Percentiles rank a stretch among this genome's conserved stretches.
Conservation (phyloP, 2,329 filamentous ascomycete species). For the Exophiala viscosa region DNA sequence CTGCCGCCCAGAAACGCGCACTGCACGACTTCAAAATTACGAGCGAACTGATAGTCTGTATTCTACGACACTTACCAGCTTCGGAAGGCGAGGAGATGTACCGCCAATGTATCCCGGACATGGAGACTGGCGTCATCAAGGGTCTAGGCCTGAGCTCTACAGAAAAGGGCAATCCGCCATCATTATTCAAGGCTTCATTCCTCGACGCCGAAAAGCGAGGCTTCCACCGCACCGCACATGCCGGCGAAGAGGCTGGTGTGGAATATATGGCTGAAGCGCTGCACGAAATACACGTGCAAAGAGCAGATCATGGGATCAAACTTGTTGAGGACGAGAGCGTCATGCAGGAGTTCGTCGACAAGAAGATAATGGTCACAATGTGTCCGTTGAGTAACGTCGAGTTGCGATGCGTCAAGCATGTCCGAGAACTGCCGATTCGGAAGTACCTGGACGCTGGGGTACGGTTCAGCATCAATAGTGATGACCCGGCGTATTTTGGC, state of each 20-base stretch:
- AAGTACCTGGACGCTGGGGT: conserved; percentile 62
- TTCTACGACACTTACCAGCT: conserved; percentile 51
- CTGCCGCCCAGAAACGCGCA: conserved; percentile 58
- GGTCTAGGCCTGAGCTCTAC: conserved; percentile 68
- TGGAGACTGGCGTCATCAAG: conserved; percentile 51
- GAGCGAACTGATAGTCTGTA: conserved; percentile 66
- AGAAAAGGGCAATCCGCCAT: conserved; percentile 53
- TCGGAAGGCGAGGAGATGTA: conserved; percentile 21
- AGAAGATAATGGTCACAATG: conserved; percentile 62
- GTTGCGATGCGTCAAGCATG: conserved; percentile 52
- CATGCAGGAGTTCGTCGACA: conserved; percentile 54
- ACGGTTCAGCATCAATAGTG: conserved; percentile 68
- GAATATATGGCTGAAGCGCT: conserved; percentile 63
- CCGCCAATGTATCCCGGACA: conserved; percentile 32
- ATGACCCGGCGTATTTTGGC: conserved; percentile 73
- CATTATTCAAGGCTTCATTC: conserved; percentile 62
- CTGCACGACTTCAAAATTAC: conserved; percentile 60
- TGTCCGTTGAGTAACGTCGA: conserved; percentile 72
- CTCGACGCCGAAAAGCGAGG: conserved; percentile 50
- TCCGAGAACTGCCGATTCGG: conserved; percentile 59
- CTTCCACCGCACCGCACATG: conserved; percentile 66
- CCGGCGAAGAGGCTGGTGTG: conserved; percentile 69
- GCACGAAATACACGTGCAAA: conserved; percentile 57
- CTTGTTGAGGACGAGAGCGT: conserved; percentile 59
- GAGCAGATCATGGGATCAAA: conserved; percentile 73